phyloP scores from a whole-genome alignment of 495 filamentous ascomycete genomes.

The Xylaria castorea region DNA sequence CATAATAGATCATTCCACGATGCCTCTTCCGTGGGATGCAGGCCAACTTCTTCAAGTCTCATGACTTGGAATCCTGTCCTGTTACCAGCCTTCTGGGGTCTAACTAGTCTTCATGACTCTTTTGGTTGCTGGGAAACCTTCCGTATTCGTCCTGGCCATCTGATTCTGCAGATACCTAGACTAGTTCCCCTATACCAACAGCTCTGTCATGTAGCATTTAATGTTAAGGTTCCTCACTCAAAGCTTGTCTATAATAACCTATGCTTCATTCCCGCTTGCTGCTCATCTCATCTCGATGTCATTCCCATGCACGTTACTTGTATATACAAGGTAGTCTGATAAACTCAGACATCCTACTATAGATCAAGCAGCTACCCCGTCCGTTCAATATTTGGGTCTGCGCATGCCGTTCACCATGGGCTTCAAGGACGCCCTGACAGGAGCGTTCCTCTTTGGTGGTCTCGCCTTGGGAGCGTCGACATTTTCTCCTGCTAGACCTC shows the following conservation, averaged over 20 bases:
- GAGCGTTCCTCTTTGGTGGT: conserved; percentile 37
- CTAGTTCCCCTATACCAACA: conserved; percentile 17
- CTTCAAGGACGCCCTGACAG: conserved; percentile 34
- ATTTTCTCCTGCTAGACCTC: conserved; percentile 63
- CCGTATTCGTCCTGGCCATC: conserved; percentile 42
- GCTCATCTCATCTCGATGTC: conserved; percentile 19
- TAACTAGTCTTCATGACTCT: conserved; percentile 18
- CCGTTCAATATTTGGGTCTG: background rate
- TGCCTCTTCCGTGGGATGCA: conserved; percentile 19
- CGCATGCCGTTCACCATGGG: conserved; percentile 34
- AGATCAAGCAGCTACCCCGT: conserved; percentile 4
- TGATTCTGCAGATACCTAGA: conserved; percentile 32
- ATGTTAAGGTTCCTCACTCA: conserved; percentile 6
- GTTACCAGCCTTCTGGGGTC: conserved; percentile 30
- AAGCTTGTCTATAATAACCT: conserved; percentile 26
- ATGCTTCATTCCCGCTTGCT: conserved; percentile 1
- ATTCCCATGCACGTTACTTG: conserved; percentile 1
- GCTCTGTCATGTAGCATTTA: background rate
- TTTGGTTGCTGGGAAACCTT: conserved; percentile 40
- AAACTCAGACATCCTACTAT: conserved; percentile 1
- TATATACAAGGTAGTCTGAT: conserved; percentile 19
- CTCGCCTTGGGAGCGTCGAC: conserved; percentile 45
- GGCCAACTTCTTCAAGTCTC: conserved; percentile 16
- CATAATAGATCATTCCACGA: conserved; percentile 16
- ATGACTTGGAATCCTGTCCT: conserved; percentile 30